Evolutionary conservation across 2,329 filamentous ascomycete genomes (phyloP).

Genomic region (Aspergillus carbonarius): DNA sequence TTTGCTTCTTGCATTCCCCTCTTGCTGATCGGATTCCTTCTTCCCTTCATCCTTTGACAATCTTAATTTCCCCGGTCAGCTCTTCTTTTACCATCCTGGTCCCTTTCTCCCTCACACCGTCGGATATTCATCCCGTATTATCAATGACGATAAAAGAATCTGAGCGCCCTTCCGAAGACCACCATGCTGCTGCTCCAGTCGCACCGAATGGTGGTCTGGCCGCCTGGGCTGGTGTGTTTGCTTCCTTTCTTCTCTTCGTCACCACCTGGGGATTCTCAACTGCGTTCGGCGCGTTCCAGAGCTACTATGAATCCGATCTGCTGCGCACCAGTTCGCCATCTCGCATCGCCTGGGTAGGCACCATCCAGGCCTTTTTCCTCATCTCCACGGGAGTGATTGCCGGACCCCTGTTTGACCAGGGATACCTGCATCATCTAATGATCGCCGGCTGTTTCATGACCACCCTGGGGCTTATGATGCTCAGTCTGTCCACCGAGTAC

Average conservation of each 20-base stretch:
- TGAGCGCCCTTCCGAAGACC: too few relatives aligned
- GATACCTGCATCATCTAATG: slow-evolving; percentile 40
- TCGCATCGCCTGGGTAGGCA: slow-evolving; percentile 46
- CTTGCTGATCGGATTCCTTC: too few relatives aligned
- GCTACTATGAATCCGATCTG: slow-evolving; percentile 22
- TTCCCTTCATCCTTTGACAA: too few relatives aligned
- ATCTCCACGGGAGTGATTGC: slow-evolving; percentile 44
- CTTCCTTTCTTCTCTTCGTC: slow-evolving; percentile 21
- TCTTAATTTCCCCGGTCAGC: too few relatives aligned
- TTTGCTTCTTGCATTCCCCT: too few relatives aligned
- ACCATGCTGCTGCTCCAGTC: not conserved
- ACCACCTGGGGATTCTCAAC: slow-evolving; percentile 23
- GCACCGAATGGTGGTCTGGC: slow-evolving; percentile 20
- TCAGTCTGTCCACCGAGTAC: slow-evolving; percentile 41
- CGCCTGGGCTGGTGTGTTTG: slow-evolving; percentile 22
- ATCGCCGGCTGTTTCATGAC: slow-evolving; percentile 39
- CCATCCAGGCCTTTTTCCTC: slow-evolving; percentile 45
- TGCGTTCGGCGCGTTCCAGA: slow-evolving; percentile 27
- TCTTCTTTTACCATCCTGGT: too few relatives aligned
- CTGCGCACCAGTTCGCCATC: slow-evolving; percentile 29
- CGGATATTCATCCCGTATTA: too few relatives aligned
- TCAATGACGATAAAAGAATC: too few relatives aligned
- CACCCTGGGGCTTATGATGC: slow-evolving; percentile 47
- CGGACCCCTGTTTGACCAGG: slow-evolving; percentile 48
- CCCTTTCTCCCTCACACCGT: too few relatives aligned